phyloP scores from a whole-genome alignment of 345 rosid genomes.

The Salix udensis region DNA sequence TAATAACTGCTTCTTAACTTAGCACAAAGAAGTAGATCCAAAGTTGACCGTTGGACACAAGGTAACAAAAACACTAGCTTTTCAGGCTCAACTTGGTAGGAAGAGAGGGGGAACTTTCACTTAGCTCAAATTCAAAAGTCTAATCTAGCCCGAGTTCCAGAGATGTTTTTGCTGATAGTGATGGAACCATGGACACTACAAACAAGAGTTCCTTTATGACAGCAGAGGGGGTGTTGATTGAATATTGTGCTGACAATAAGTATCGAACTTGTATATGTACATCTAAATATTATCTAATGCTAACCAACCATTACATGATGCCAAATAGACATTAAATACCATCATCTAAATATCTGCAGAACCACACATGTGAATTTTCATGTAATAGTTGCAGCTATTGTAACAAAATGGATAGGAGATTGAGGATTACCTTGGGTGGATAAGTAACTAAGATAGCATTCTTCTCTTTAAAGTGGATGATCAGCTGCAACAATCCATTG shows the following conservation, averaged over 20 bases:
- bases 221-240: neutral
- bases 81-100: neutral
- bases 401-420: neutral
- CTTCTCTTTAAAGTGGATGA: constrained; percentile 81
- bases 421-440: constrained; percentile 67
- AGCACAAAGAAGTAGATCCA: neutral
- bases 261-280: neutral
- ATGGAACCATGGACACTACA: neutral
- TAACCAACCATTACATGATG: neutral
- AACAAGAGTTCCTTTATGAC: neutral
- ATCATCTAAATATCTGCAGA: neutral
- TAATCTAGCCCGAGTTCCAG: neutral
- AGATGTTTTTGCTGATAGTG: neutral
- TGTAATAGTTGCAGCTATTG: neutral
- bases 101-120: neutral
- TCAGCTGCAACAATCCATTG: constrained; percentile 82
- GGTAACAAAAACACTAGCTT: neutral
- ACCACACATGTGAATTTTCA: neutral
- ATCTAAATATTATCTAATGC: neutral
- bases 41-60: neutral
- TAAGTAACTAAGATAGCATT: constrained; percentile 84
- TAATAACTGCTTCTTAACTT: neutral
- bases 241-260: neutral
- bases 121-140: neutral
- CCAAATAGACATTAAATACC: neutral